A percentile compares a stretch with the other conserved stretches of the same genome.
Evolutionary conservation across 371 early-diverging fungal genomes (phyloP).

Genomic region (Mucor velutinosus): DNA sequence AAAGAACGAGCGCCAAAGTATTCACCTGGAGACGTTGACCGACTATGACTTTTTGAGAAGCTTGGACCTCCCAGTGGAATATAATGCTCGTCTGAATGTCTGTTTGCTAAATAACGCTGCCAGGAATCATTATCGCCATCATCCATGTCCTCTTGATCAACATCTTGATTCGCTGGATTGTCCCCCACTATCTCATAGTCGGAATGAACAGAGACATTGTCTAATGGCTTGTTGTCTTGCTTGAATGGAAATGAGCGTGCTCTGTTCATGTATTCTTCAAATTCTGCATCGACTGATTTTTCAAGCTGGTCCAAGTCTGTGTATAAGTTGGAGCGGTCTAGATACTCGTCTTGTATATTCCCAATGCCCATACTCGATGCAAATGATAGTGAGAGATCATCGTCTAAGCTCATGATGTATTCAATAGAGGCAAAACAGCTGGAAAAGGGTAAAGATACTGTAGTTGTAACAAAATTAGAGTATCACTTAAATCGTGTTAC

Average conservation of each 20-base stretch:
- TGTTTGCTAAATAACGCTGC: constrained; percentile 9
- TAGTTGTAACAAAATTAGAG: background rate
- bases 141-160: background rate
- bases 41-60: background rate
- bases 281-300: constrained; percentile 26
- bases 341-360: constrained; percentile 1
- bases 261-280: constrained; percentile 22
- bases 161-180: constrained; percentile 3
- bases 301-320: constrained; percentile 29
- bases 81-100: constrained; percentile 23
- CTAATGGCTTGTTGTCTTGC: background rate
- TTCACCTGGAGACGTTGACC: constrained; percentile 29
- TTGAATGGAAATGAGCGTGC: constrained; percentile 15
- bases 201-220: constrained; percentile 23
- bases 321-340: constrained; percentile 15
- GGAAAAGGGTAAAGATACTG: background rate
- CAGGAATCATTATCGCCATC: constrained; percentile 2
- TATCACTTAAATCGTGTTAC: background rate
- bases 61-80: constrained; percentile 17
- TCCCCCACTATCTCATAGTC: constrained; percentile 26
- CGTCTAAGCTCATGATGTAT: background rate
- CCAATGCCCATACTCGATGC: constrained; percentile 21
- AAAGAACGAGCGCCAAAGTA: constrained; percentile 40
- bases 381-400: constrained; percentile 20
- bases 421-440: background rate